Conservation (phyloP, 805 yeast genomes). For the Cyberlindnera subsufficiens region DNA sequence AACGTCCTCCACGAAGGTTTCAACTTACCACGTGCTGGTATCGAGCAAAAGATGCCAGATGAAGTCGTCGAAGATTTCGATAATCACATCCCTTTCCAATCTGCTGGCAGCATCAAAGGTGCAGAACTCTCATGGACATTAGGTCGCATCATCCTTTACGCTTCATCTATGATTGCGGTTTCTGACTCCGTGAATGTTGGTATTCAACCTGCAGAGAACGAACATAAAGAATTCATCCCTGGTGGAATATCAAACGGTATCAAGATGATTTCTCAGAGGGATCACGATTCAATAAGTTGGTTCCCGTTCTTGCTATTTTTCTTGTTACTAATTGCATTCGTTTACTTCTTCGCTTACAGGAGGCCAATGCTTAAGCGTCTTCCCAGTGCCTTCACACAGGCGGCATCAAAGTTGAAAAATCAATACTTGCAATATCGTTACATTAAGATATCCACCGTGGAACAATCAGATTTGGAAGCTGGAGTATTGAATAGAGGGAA, state of each 20-base stretch:
- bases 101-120: conserved; percentile 75
- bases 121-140: conserved; percentile 92
- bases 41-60: conserved; percentile 35
- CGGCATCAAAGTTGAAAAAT: conserved; percentile 10
- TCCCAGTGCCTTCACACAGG: conserved; percentile 10
- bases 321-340: background rate
- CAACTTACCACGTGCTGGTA: conserved; percentile 67
- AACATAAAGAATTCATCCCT: conserved; percentile 15
- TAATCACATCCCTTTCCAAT: conserved; percentile 62
- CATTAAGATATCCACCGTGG: conserved; percentile 14
- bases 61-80: conserved; percentile 17
- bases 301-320: conserved; percentile 10
- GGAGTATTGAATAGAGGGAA: conserved; percentile 10
- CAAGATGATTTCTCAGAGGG: conserved; percentile 2
- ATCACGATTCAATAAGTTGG: conserved; percentile 1
- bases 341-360: conserved; percentile 10
- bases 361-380: conserved; percentile 9
- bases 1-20: conserved; percentile 90
- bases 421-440: conserved; percentile 17
- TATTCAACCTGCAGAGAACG: conserved; percentile 21
- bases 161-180: conserved; percentile 44
- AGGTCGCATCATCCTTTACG: conserved; percentile 80
- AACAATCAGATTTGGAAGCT: conserved; percentile 18
- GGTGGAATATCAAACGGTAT: conserved; percentile 13
- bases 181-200: conserved; percentile 11